Evolutionary conservation across 1,284 basidiomycete genomes (phyloP), one percentile per base, ranked within the genome.

Genomic region (Marasmius sp.): DNA sequence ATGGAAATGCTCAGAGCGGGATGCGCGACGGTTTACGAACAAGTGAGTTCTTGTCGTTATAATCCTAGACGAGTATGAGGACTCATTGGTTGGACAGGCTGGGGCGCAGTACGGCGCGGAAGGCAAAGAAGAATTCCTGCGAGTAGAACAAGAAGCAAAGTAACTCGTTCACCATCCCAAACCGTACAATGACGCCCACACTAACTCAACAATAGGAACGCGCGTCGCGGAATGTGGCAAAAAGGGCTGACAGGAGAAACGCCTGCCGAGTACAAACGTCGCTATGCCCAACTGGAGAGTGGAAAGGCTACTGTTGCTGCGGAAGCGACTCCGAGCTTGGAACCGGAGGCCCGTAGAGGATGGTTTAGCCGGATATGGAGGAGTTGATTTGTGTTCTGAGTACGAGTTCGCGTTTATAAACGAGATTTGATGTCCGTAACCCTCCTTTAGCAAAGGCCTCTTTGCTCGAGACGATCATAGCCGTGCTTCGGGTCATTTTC

Each of bases 1-100:
- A 70, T 92, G 7, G 86, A 92, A 67, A 94, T 96, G 92, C 75
- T 96, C 1, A 82, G 81, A 18, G 83, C 85, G 0, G 94, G 94
- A 3, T 88, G 87, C 78, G 94, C 81, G 0, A 84, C 84, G 0
- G 87, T 87, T 0, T 97, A 96, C 69, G 83, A 85, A 60, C 88
- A 82, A 70, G 79, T 79, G 51, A 9, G 57, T 9, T 2, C 37
- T 34, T 16, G 27, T 27, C 5, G 2, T 11, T 7, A 56, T 39
- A 38, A 6, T 53, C 16, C 22, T 16, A 27, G 36, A 38, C 6
- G 7, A 39, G 27, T 39, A 38, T 50, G 37, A 53, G 12, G 48
- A 9, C n/a, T 18, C n/a, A n/a, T 47, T 41, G 58, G 33, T 50
- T 14, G 34, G 55, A 20, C 48, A 90, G 70, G 79, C 82, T 11